Base-by-base conservation (phyloP, 805 yeast species). In the Priceomyces haplophilus region DNA sequence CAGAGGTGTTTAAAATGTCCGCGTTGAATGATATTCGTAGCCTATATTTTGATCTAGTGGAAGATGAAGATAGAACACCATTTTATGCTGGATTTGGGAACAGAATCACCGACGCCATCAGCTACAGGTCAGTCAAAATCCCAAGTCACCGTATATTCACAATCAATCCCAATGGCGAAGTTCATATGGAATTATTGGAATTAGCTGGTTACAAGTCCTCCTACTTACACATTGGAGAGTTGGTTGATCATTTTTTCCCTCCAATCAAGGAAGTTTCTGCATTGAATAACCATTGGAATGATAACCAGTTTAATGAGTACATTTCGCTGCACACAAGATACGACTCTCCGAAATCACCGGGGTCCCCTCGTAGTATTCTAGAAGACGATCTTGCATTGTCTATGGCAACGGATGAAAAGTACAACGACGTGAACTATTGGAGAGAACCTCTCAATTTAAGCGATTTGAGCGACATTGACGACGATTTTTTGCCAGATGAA, bases 1-100 rank as follows among this genome's bases (percentile, higher is more conserved):
- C 99, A 0, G 98, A 93, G 63, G 93, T 93, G n/a, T 93, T 93
- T 73, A 93, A 93, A 57, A 93, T 93, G 90, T 96, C 99, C 1
- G 91, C 98, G 63, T 69, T 93, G 47, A 81, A 83, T 42, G 99
- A 93, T 66, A 82, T 93, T 46, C 80, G 81, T 55, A 76, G 82
- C 35, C 69, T 93, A 16, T 91, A 85, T 62, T 77, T 67, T 44
- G 47, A 51, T 27, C 31, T 18, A 19, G 37, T 37, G 17, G 46
- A 47, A 20, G 60, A 70, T 12, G 79, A 75, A 32, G 76, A 69
- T 25, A 67, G 78, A 37, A 85, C 91, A 0, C 97, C 97, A 3
- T 93, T 93, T 57, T 89, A 88, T 62, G 99, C 99, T 11, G 99
- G 99, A 0, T 93, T 93, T 62, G 99, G 99, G 23, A 93, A 93